Conservation (phyloP, 208 protist genomes). For the Leishmania arabica region DNA sequence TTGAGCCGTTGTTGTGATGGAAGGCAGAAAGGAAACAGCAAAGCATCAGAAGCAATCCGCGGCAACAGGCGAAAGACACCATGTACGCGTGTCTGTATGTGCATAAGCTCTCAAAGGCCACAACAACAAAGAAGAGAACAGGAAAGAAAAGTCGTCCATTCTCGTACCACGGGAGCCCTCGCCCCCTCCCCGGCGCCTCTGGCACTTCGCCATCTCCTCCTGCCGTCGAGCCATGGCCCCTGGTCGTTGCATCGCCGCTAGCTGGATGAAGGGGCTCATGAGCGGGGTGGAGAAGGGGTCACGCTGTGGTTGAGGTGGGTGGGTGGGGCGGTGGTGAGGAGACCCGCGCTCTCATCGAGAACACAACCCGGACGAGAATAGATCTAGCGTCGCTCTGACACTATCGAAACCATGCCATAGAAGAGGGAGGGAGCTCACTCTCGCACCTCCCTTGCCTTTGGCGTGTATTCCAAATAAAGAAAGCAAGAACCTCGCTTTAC, state of each 20-base stretch:
- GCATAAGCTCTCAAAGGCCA: not conserved
- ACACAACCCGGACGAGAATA: not conserved
- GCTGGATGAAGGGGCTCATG: not conserved
- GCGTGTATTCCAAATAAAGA: not conserved
- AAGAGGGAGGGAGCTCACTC: not conserved
- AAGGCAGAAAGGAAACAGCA: not conserved
- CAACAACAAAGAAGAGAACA: not conserved
- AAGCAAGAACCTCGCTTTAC: not conserved
- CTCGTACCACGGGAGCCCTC: not conserved
- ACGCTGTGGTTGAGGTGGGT: not conserved
- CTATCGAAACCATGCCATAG: not conserved
- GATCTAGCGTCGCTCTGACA: not conserved
- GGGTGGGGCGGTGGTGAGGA: not conserved
- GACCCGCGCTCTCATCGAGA: not conserved
- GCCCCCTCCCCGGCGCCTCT: not conserved
- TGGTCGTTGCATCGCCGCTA: not conserved
- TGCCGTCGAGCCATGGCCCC: too few species aligned
- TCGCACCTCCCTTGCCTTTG: not conserved
- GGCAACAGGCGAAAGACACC: not conserved
- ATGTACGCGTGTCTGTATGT: not conserved
- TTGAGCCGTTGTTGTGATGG: not conserved
- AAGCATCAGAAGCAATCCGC: not conserved
- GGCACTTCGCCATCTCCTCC: not conserved
- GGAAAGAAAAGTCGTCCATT: not conserved
- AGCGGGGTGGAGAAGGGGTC: not conserved